A percentile compares a stretch with the other conserved stretches of the same genome.
Evolutionary conservation across 1,284 basidiomycete genomes (phyloP).

Genomic region (Cryptococcus sp.): DNA sequence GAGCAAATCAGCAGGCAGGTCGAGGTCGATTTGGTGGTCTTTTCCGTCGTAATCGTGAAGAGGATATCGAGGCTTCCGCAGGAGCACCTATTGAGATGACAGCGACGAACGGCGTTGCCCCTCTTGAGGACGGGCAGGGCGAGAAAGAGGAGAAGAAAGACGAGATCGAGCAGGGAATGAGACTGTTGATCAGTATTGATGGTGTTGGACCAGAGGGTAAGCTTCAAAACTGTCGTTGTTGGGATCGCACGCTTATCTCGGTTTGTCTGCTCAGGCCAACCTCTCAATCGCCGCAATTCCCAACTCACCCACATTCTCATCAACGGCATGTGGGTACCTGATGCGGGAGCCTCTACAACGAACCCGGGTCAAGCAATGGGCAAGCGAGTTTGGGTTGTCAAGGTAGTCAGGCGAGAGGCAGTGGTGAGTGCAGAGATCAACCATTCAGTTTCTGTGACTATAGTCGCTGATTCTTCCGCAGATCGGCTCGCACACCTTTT

Average conservation of each 20-base stretch:
- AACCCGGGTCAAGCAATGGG: slow-evolving; percentile 41
- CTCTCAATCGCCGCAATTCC: slow-evolving; percentile 68
- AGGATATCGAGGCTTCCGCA: slow-evolving; percentile 37
- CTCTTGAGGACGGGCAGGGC: slow-evolving; percentile 51
- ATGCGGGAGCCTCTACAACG: slow-evolving; percentile 23
- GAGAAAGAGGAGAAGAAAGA: slow-evolving; percentile 53
- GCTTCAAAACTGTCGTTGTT: slow-evolving; percentile 39
- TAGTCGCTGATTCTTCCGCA: slow-evolving; percentile 4
- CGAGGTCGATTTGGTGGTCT: slow-evolving; percentile 39
- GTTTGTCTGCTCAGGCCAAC: slow-evolving; percentile 31
- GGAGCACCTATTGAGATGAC: slow-evolving; percentile 45
- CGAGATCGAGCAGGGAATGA: slow-evolving; percentile 66
- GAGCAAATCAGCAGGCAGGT: not conserved
- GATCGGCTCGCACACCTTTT: slow-evolving; percentile 87
- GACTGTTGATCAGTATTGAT: slow-evolving; percentile 70
- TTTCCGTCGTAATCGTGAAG: slow-evolving; percentile 28
- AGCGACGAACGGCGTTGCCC: slow-evolving; percentile 31
- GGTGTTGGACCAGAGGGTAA: slow-evolving; percentile 72
- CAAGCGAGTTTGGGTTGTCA: slow-evolving; percentile 73
- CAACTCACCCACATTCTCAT: slow-evolving; percentile 83
- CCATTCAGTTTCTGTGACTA: not conserved
- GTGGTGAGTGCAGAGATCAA: slow-evolving; percentile 48
- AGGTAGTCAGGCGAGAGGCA: slow-evolving; percentile 84
- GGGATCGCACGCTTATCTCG: not conserved
- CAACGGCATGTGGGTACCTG: slow-evolving; percentile 64